Conservation (phyloP, 2,329 filamentous ascomycete species). For the Phyllosticta paracitricarpa region DNA sequence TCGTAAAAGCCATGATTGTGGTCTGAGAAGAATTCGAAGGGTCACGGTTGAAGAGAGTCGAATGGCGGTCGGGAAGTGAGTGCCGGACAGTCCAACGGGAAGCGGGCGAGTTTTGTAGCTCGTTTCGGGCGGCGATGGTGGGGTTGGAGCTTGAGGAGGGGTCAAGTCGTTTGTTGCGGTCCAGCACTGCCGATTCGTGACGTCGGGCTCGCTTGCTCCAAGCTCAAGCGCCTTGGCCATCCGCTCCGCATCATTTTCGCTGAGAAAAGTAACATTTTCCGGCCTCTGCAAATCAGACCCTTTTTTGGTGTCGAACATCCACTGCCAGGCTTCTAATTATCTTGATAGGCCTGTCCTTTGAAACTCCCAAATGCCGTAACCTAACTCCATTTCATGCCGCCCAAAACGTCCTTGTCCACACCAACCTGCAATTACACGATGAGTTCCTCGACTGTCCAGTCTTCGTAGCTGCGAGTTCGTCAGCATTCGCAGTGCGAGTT, state of each 20-base stretch:
- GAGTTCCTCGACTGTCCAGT: slow-evolving; percentile 97
- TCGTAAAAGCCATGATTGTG: slow-evolving; percentile 60
- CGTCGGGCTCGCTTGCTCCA: slow-evolving; percentile 1
- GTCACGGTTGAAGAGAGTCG: neutral
- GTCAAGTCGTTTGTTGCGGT: neutral
- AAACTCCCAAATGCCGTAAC: slow-evolving; percentile 23
- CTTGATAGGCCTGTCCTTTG: slow-evolving; percentile 22
- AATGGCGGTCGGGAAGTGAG: neutral
- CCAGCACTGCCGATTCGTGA: slow-evolving; percentile 3
- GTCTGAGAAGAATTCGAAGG: neutral
- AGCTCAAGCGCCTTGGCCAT: slow-evolving; percentile 3
- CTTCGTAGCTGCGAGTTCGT: slow-evolving; percentile 66
- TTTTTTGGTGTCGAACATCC: neutral
- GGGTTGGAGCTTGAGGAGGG: slow-evolving; percentile 6
- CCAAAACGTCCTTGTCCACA: slow-evolving; percentile 8
- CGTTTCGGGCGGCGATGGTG: slow-evolving; percentile 7
- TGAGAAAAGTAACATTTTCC: slow-evolving; percentile 9
- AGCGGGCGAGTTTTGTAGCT: slow-evolving; percentile 8
- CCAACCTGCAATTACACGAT: slow-evolving; percentile 31
- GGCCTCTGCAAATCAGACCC: neutral
- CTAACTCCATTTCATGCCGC: slow-evolving; percentile 19
- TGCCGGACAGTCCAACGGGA: neutral
- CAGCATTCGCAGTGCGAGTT: neutral
- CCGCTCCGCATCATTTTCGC: slow-evolving; percentile 6
- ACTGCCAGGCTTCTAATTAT: neutral